Base-by-base conservation (phyloP, 441 rosid species). In the Codiaeum variegatum region DNA sequence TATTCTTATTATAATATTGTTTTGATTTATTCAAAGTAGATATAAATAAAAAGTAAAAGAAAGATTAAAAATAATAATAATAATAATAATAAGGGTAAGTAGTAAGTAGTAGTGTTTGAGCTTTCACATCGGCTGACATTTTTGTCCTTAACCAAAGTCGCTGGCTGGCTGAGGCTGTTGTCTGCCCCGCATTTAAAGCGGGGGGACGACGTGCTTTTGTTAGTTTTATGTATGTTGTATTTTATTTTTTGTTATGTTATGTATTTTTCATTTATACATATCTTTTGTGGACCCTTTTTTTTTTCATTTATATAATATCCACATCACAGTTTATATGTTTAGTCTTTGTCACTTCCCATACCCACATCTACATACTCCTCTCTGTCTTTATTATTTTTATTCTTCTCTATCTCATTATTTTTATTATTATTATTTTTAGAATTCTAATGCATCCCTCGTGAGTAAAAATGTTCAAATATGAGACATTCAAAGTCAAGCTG, bases 181-280 rank as follows among this genome's bases (percentile, higher is more conserved):
- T 62, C 62, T 75, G 69, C 47, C 63, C 69, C 62, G 62, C 71
- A 77, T 73, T 77, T 73, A 73, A 68, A 63, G 77, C 71, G 62
- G 71, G 73, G 10, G 56, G 56, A 6, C 6, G 11, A n/a, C 4
- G 56, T 59, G 19, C 11, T 1, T 56, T 1, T 58, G 0, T 11
- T 12, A 24, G 0, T 26, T 56, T 55, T 55, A 21, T 56, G 3
- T 21, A 11, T 23, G 5, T 6, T n/a, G 28, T 54, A 23, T 8
- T 6, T 36, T 21, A 23, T 70, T 15, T 31, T 29, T 11, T 29
- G 24, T 21, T 49, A 55, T 21, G 40, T 55, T 13, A 3, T 24
- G 34, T 56, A 54, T 60, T n/a, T 47, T 40, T 62, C 42, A 6
- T 62, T 0, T 16, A 23, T 1, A 23, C 23, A 19, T 8, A 47